Percentiles rank a stretch among this genome's conserved stretches.
These are phyloP conservation scores for Penicillium sp. DNA, from an alignment of 2,329 filamentous ascomycete genomes.

Conservation along the genomic window DNA sequence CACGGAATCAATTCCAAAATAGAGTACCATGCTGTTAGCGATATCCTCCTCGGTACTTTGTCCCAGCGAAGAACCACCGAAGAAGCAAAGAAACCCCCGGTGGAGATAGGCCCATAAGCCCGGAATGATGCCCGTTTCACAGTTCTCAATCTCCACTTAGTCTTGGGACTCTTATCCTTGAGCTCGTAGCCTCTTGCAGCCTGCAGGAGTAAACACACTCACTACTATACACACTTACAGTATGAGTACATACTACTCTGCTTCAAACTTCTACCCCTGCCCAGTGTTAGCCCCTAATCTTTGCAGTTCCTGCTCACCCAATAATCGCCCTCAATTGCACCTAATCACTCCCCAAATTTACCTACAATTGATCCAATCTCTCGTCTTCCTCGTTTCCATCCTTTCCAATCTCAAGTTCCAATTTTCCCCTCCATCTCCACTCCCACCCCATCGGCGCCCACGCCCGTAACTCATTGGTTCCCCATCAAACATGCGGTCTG, in stretches of 20 bases:
- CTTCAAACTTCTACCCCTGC: neutral
- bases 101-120: neutral
- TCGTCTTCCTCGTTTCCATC: neutral
- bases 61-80: neutral
- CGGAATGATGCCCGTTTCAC: neutral
- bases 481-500: constrained; percentile 19
- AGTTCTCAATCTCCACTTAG: neutral
- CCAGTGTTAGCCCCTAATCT: neutral
- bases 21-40: neutral
- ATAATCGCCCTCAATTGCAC: neutral
- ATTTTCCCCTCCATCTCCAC: neutral
- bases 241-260: neutral
- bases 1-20: neutral
- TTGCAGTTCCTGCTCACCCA: neutral
- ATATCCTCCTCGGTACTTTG: neutral
- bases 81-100: neutral
- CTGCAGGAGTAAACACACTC: neutral
- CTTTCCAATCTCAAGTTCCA: neutral
- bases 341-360: neutral
- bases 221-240: too few relatives aligned
- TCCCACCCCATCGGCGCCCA: neutral
- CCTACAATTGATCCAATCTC: neutral
- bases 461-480: constrained; percentile 10
- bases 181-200: neutral
- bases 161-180: neutral